phyloP scores from a whole-genome alignment of 805 yeast genomes.

The Wickerhamiella brachini region DNA sequence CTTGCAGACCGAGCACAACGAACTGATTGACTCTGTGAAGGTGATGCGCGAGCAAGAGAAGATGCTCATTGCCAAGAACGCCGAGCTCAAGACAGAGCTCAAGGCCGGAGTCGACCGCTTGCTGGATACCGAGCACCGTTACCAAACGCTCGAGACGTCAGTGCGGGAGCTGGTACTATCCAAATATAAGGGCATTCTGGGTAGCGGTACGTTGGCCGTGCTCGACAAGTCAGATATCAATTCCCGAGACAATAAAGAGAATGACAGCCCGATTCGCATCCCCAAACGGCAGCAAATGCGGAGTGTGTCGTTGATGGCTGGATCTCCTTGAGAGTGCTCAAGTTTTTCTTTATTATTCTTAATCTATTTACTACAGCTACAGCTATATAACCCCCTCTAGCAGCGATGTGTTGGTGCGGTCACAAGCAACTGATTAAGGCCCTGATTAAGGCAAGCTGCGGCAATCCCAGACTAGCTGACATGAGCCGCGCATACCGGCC shows the following conservation, averaged over 20 bases:
- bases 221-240: background rate
- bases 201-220: conserved; percentile 10
- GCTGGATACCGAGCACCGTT: conserved; percentile 11
- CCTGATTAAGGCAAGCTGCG: background rate
- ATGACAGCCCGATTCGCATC: background rate
- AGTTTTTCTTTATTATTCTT: background rate
- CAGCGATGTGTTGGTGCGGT: too few relatives aligned
- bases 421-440: too few relatives aligned
- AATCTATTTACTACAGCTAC: too few relatives aligned
- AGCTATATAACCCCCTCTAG: too few relatives aligned
- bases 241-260: background rate
- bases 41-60: conserved; percentile 9
- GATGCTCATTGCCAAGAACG: conserved; percentile 4
- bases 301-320: background rate
- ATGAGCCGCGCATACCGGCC: conserved; percentile 2
- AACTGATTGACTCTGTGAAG: conserved; percentile 1
- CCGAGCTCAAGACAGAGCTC: conserved; percentile 13
- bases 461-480: background rate
- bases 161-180: conserved; percentile 13
- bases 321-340: background rate
- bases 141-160: conserved; percentile 11
- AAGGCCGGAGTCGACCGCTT: conserved; percentile 8
- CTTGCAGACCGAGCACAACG: background rate
- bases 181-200: conserved; percentile 15
- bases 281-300: background rate